Percentiles rank a stretch among this genome's conserved stretches.
Conservation (phyloP, 148 eudicot genomes). For the Chenopodium formosanum region DNA sequence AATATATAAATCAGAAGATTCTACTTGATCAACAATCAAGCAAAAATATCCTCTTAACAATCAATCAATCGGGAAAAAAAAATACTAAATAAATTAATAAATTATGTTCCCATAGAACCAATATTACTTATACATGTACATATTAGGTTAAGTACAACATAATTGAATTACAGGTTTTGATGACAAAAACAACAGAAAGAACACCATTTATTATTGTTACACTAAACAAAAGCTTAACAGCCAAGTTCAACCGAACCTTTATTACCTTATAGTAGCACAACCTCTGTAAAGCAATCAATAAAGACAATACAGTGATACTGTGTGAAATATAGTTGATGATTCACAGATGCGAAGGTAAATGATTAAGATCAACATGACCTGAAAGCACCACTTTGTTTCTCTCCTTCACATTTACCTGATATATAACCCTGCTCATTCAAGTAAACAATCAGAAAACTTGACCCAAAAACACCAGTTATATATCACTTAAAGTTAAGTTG, state of each 20-base stretch:
- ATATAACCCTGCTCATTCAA: constrained; percentile 64
- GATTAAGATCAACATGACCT: constrained; percentile 66
- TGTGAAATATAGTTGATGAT: neutral
- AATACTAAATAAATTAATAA: too few species aligned
- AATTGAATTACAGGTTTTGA: neutral
- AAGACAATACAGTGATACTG: neutral
- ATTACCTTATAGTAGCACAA: neutral
- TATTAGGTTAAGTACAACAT: neutral
- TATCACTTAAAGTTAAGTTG: neutral
- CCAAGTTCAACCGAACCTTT: neutral
- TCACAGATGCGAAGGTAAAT: constrained; percentile 58
- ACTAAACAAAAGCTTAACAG: neutral
- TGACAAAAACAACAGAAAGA: neutral
- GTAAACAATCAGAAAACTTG: constrained; percentile 1
- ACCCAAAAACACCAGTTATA: neutral
- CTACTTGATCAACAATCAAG: neutral
- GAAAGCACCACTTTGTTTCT: constrained; percentile 73
- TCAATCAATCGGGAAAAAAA: too few species aligned
- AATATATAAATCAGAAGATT: neutral
- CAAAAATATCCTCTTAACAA: neutral
- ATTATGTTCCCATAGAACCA: neutral
- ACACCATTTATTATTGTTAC: neutral
- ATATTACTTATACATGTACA: neutral
- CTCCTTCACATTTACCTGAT: constrained; percentile 88
- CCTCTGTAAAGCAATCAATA: neutral